A percentile compares a stretch with the other conserved stretches of the same genome.
phyloP scores from a whole-genome alignment of 352 stramenopile genomes.

The Globisporangium uncinulatum region DNA sequence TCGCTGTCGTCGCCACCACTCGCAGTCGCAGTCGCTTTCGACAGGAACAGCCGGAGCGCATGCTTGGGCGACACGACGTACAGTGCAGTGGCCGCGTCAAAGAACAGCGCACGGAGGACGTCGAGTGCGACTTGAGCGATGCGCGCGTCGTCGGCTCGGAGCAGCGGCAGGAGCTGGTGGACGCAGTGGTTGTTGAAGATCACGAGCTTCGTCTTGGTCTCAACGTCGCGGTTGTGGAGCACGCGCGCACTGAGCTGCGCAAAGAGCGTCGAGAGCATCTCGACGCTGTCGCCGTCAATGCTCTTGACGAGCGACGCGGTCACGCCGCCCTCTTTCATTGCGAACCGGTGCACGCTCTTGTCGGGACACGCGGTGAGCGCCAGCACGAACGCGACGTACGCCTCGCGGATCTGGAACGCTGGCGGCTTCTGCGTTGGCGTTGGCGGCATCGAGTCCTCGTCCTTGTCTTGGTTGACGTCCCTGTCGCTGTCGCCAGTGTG shows the following conservation, averaged over 20 bases:
- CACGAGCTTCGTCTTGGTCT: slow-evolving; percentile 46
- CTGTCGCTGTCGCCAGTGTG: background rate
- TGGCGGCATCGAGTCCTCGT: background rate
- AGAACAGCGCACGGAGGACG: slow-evolving; percentile 58
- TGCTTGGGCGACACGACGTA: slow-evolving; percentile 44
- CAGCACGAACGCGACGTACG: slow-evolving; percentile 63
- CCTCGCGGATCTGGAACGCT: slow-evolving; percentile 55
- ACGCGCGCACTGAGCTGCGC: slow-evolving; percentile 36
- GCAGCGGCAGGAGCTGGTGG: slow-evolving; percentile 61
- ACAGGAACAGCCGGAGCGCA: slow-evolving; percentile 37
- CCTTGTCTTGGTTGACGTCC: background rate
- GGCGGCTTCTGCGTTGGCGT: slow-evolving; percentile 8
- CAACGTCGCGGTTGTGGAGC: slow-evolving; percentile 44
- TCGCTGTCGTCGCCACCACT: slow-evolving; percentile 1
- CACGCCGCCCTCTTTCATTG: slow-evolving; percentile 65
- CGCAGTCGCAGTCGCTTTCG: slow-evolving; percentile 20
- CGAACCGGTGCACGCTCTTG: slow-evolving; percentile 76
- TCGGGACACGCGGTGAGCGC: slow-evolving; percentile 54
- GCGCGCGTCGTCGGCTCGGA: slow-evolving; percentile 47
- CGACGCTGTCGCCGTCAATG: slow-evolving; percentile 62
- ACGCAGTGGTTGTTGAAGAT: slow-evolving; percentile 62
- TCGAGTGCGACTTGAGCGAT: slow-evolving; percentile 29
- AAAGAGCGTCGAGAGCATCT: slow-evolving; percentile 47
- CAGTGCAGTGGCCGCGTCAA: slow-evolving; percentile 33
- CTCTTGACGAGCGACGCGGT: slow-evolving; percentile 68